Conservation (phyloP, 1,284 basidiomycete species). For the Phellopilus nigrolimitatus region DNA sequence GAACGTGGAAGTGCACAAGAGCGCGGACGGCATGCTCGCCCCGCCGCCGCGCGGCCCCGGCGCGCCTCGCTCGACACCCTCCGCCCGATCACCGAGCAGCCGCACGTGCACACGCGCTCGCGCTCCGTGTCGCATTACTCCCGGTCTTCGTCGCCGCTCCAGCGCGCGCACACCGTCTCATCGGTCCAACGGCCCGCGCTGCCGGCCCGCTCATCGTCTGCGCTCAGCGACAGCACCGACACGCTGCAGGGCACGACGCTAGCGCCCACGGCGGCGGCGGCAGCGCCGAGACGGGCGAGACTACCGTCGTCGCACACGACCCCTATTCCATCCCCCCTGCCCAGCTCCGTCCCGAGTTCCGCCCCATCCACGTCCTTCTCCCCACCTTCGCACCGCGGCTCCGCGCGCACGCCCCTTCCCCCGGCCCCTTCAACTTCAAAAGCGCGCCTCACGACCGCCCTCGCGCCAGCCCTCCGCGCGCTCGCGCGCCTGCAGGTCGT, state of each 20-base stretch:
- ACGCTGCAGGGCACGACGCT: neutral
- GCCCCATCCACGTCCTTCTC: neutral
- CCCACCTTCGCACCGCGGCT: neutral
- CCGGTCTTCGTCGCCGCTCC: neutral
- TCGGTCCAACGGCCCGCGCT: no score
- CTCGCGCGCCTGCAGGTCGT: conserved; percentile 2
- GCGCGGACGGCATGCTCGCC: neutral
- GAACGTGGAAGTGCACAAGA: neutral
- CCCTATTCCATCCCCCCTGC: neutral
- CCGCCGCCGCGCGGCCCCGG: neutral
- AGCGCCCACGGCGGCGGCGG: neutral
- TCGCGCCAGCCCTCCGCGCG: neutral
- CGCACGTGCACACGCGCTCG: neutral
- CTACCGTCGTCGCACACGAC: neutral
- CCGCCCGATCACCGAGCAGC: neutral
- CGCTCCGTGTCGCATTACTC: neutral
- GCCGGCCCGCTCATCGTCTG: no score
- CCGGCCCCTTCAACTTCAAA: neutral
- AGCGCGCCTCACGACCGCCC: neutral
- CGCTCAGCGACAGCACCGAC: neutral
- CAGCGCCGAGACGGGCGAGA: neutral
- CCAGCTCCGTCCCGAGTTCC: neutral
- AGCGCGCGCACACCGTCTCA: no score
- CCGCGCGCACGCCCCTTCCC: no score
- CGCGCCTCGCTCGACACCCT: neutral